Percentiles rank a stretch among this genome's conserved stretches.
Conservation (phyloP, 768 basidiomycete genomes). For the Termitomyces bulborhizus region DNA sequence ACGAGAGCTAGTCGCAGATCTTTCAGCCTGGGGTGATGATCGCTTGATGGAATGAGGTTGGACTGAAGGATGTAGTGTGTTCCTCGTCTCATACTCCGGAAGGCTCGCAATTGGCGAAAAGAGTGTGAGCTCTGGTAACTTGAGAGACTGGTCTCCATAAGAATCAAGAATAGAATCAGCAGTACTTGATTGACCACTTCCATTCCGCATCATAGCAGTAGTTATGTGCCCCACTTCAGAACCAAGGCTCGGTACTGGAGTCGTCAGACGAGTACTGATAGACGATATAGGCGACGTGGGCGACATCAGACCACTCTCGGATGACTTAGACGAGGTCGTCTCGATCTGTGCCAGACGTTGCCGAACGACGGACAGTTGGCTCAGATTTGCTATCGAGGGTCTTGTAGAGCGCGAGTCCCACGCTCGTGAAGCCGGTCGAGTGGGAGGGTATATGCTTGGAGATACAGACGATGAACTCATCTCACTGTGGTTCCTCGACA, state of each 20-base stretch:
- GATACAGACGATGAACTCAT: slow-evolving; percentile 14
- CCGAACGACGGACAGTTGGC: slow-evolving; percentile 56
- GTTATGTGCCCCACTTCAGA: neutral
- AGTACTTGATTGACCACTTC: slow-evolving; percentile 11
- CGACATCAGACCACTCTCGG: slow-evolving; percentile 2
- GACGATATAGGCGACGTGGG: slow-evolving; percentile 10
- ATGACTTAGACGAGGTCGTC: slow-evolving; percentile 20
- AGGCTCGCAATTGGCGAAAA: neutral
- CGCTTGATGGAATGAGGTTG: neutral
- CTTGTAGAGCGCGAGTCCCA: slow-evolving; percentile 26
- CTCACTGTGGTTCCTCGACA: neutral
- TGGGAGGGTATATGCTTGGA: slow-evolving; percentile 21
- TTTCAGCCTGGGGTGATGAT: neutral
- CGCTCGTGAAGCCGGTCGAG: slow-evolving; percentile 15
- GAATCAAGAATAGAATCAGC: slow-evolving; percentile 22
- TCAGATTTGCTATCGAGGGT: slow-evolving; percentile 59
- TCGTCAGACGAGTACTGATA: slow-evolving; percentile 7
- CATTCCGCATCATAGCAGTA: slow-evolving; percentile 2
- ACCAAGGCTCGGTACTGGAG: slow-evolving; percentile 4
- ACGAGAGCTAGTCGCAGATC: neutral
- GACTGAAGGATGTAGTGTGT: neutral
- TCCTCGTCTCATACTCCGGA: neutral
- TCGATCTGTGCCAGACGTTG: slow-evolving; percentile 62
- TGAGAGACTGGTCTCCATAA: slow-evolving; percentile 10
- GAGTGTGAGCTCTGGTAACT: neutral